These are phyloP conservation scores for Lichenothelia convexa DNA, from an alignment of 495 filamentous ascomycete species.

Conservation along the genomic window DNA sequence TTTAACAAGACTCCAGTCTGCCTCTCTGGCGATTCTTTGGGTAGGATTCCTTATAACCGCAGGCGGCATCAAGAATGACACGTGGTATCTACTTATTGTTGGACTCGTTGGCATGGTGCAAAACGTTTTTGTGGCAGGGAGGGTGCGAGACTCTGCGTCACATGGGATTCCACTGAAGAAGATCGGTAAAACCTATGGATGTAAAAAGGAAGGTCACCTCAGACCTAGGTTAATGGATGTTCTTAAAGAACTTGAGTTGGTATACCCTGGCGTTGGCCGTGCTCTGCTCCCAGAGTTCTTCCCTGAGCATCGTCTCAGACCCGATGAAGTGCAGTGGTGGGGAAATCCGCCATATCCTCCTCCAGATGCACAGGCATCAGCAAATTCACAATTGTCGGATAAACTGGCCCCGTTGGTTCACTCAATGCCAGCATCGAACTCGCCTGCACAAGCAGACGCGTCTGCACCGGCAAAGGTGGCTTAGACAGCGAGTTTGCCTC, in stretches of 20 bases:
- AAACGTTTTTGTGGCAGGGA: not conserved
- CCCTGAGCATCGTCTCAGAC: not conserved
- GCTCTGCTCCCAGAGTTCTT: not conserved
- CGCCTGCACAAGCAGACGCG: too few relatives aligned
- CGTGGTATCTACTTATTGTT: not conserved
- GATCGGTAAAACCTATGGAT: not conserved
- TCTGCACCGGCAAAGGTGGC: too few relatives aligned
- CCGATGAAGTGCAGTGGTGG: not conserved
- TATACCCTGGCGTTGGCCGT: not conserved
- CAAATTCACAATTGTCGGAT: too few relatives aligned
- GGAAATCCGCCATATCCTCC: not conserved
- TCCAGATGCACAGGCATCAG: not conserved
- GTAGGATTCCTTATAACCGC: not conserved
- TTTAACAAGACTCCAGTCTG: not conserved
- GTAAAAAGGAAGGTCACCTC: not conserved
- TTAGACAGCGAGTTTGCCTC: too few relatives aligned
- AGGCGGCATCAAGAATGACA: not conserved
- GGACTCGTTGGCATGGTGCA: not conserved
- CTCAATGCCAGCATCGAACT: too few relatives aligned
- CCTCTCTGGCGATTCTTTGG: not conserved
- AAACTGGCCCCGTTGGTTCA: too few relatives aligned
- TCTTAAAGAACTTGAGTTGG: not conserved
- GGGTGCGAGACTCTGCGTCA: not conserved
- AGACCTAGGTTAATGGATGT: not conserved
- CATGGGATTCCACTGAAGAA: not conserved